Evolutionary conservation across 2,329 filamentous ascomycete genomes (phyloP), one percentile per base, ranked within the genome.

Genomic region (Microdochium nivale): DNA sequence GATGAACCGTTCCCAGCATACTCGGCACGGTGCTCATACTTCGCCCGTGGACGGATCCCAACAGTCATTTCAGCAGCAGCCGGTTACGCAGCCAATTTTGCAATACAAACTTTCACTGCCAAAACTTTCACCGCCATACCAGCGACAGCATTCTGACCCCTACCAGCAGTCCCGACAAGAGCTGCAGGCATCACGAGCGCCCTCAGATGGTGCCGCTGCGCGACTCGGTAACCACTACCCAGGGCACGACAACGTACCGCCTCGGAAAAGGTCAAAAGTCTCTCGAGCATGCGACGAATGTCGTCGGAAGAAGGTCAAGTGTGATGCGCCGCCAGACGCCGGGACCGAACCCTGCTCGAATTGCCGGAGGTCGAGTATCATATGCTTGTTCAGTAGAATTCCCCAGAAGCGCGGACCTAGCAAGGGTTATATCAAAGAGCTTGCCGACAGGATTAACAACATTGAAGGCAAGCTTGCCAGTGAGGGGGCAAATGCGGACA

Each of bases 361-460:
- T 62, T 95, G 90, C 66, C 83, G 84, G 51, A 81, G 89, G 50
- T 84, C 88, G 8, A 80, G 80, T n/a, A 80, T 84, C n/a, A 74
- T 76, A 23, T 96, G 90, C 68, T 78, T 90, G 21, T 96, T 95
- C 64, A 95, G 88, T 67, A 81, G 90, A 49, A 85, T 94, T 51
- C 90, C 89, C 1, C 88, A 94, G 76, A 95, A 94, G 68, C 79
- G 88, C 54, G 90, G 90, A 1, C 90, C 90, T 2, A 94, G 87
- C 64, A 96, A 95, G 78, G 90, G 90, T 78, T 95, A 95, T 61
- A 96, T 96, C 66, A 95, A 95, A 65, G 90, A 95, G 66, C 78
- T 96, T 23, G 89, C 90, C 24, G 90, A 95, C 63, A 78, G 90
- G 25, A 83, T 96, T 53, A 84, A 91, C 60, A 85, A 81, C 44